These are phyloP conservation scores for Lachancea nothofagi DNA, from an alignment of 805 yeast genomes.

Conservation along the genomic window DNA sequence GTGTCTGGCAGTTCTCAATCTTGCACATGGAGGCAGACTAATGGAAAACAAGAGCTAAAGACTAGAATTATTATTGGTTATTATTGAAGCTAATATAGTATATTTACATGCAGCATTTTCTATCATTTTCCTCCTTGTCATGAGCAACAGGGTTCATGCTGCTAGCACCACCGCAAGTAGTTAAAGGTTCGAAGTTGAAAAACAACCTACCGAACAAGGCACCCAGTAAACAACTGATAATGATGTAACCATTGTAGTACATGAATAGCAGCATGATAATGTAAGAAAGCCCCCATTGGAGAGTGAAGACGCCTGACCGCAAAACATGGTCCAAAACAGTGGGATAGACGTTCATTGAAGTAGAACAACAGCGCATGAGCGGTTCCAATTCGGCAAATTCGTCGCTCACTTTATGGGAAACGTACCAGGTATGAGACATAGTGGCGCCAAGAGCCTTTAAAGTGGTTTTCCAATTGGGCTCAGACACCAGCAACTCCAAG, in stretches of 20 bases:
- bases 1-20: too few species aligned
- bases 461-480: constrained; percentile 13
- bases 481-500: constrained; percentile 3
- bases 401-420: constrained; percentile 9
- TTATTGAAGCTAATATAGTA: not conserved
- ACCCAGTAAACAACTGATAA: constrained; percentile 58
- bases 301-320: constrained; percentile 45
- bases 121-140: constrained; percentile 30
- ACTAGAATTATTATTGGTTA: too few species aligned
- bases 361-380: constrained; percentile 12
- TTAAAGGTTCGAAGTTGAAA: constrained; percentile 44
- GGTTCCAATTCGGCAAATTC: constrained; percentile 1
- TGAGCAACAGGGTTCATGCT: constrained; percentile 13
- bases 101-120: constrained; percentile 33
- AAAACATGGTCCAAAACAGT: constrained; percentile 45
- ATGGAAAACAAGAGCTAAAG: too few species aligned
- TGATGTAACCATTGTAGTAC: constrained; percentile 68
- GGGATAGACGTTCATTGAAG: constrained; percentile 33
- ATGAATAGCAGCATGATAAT: constrained; percentile 66
- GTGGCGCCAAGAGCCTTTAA: constrained; percentile 20
- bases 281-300: constrained; percentile 61
- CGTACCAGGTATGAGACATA: constrained; percentile 35
- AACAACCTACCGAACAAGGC: constrained; percentile 53
- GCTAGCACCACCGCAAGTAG: constrained; percentile 16
- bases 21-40: too few species aligned